phyloP scores from a whole-genome alignment of 2,329 filamentous ascomycete genomes.

The Paradendryphiella salina region DNA sequence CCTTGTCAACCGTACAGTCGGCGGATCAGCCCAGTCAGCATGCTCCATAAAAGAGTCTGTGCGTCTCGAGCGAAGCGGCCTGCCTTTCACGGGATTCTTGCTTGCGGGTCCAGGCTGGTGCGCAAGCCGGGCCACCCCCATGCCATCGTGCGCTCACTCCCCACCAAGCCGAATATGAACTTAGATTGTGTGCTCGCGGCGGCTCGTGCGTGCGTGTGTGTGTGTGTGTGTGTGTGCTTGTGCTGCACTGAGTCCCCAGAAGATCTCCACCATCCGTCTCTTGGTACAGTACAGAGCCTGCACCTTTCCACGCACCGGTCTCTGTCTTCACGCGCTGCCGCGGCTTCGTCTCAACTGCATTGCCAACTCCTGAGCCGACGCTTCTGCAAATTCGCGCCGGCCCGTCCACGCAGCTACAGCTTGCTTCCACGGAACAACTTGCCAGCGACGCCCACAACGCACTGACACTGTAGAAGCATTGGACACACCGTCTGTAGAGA shows the following conservation, averaged over 20 bases:
- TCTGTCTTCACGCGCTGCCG: constrained; percentile 22
- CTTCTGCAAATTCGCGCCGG: constrained; percentile 43
- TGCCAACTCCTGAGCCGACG: constrained; percentile 24
- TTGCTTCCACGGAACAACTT: constrained; percentile 19
- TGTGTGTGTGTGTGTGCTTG: constrained; percentile 22
- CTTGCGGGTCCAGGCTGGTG: constrained; percentile 35
- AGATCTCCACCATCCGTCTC: constrained; percentile 43
- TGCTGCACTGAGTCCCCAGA: constrained; percentile 34
- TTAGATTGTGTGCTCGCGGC: constrained; percentile 45
- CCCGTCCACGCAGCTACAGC: constrained; percentile 40
- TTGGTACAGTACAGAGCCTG: constrained; percentile 32
- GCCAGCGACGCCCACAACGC: constrained; percentile 33
- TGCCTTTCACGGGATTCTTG: constrained; percentile 23
- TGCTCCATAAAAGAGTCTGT: constrained; percentile 31
- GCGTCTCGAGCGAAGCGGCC: constrained; percentile 32
- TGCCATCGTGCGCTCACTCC: constrained; percentile 32
- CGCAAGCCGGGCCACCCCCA: constrained; percentile 35
- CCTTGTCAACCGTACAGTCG: constrained; percentile 34
- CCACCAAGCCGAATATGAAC: constrained; percentile 42
- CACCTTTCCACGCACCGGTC: constrained; percentile 23
- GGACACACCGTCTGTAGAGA: constrained; percentile 34
- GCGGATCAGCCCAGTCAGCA: constrained; percentile 44
- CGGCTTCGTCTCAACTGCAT: constrained; percentile 23
- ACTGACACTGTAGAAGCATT: constrained; percentile 30
- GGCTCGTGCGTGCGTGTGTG: constrained; percentile 32